Evolutionary conservation across 2,329 filamentous ascomycete genomes (phyloP), one percentile per base, ranked within the genome.

Genomic region (Reticulascus tulasneorum): DNA sequence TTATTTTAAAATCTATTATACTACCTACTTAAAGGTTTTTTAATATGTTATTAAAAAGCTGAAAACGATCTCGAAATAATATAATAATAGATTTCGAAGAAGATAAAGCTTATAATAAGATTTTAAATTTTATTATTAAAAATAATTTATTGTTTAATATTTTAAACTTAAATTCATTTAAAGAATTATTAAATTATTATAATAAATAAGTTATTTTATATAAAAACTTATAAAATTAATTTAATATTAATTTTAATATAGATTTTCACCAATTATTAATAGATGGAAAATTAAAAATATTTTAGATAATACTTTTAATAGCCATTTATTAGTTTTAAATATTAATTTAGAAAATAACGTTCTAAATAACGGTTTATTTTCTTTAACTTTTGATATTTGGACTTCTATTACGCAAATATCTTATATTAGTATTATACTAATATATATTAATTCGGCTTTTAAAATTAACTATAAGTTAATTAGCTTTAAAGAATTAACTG

Each of bases 171-270:
- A 13, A 23, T n/a, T n/a, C 12, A n/a, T 31, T 10, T 10, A 12
- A 7, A 21, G 15, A 17, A 31, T n/a, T 20, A 33, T 37, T 18
- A 31, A 24, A 32, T 32, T 29, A 33, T 34, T 9, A 24, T n/a
- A 26, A 24, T 34, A 12, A 4, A 2, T 6, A 4, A 20, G 7
- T 7, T 3, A 3, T 10, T 17, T 8, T 16, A 8, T 31, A 31
- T 27, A 27, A 17, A 23, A 32, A 30, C 10, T 24, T 29, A 19
- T 22, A 21, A n/a, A 30, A 30, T 12, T 22, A 26, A 16, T 27
- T 20, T 18, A 27, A 15, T 33, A 23, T 9, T 18, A 19, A 22
- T 22, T 36, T 36, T 28, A 27, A 36, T 29, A 27, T 33, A 26
- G 27, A 18, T 28, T 38, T 36, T 20, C 19, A 19, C 27, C 19